These are phyloP conservation scores for Vitis hybrid DNA, from an alignment of 177 flowering plant genomes.

Conservation along the genomic window DNA sequence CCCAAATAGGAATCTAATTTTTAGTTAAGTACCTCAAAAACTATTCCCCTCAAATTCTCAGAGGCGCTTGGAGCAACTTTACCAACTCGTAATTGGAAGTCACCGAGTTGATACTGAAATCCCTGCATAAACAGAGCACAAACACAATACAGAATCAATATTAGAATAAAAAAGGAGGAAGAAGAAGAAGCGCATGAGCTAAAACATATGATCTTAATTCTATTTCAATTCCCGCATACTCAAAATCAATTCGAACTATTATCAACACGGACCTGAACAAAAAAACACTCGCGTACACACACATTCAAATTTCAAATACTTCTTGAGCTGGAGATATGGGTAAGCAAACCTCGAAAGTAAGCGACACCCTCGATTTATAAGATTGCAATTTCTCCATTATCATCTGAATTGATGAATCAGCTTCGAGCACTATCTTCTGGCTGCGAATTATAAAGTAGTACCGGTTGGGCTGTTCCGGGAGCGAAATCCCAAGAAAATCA, in stretches of 20 bases:
- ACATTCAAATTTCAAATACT: too few species aligned
- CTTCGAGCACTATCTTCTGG: constrained; percentile 67
- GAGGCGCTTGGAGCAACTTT: constrained; percentile 65
- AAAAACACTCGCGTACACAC: background rate
- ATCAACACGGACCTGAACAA: background rate
- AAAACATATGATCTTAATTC: background rate
- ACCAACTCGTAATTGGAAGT: constrained; percentile 83
- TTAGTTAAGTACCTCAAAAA: constrained; percentile 71
- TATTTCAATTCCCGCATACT: background rate
- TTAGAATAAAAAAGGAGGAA: background rate
- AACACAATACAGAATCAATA: constrained; percentile 6
- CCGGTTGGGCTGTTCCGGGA: constrained; percentile 79
- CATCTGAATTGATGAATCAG: constrained; percentile 66
- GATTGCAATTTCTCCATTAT: constrained; percentile 94
- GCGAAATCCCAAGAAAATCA: constrained; percentile 70
- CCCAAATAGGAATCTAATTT: too few species aligned
- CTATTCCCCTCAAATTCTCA: constrained; percentile 80
- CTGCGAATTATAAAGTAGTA: constrained; percentile 63
- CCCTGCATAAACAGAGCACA: constrained; percentile 45
- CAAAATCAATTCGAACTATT: background rate
- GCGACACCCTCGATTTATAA: constrained; percentile 61
- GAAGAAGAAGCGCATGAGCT: background rate
- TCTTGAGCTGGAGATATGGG: background rate
- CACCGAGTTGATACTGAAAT: constrained; percentile 81
- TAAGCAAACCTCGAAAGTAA: constrained; percentile 62